Conservation (phyloP, 306 rosid species). For the Spatholobus suberectus region DNA sequence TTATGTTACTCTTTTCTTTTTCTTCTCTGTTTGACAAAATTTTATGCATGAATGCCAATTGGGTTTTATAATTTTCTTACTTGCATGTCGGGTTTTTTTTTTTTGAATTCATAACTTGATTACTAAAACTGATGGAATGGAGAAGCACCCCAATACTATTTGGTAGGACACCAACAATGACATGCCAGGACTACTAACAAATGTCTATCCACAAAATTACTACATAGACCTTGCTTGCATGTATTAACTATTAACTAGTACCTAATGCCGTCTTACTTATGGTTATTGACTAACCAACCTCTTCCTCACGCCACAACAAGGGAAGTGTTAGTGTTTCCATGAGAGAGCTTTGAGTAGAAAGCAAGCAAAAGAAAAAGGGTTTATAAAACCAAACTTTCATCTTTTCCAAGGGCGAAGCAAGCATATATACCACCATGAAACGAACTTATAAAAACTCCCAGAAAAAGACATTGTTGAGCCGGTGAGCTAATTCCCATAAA, state of each 20-base stretch:
- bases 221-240: too few species aligned
- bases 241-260: neutral
- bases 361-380: slow-evolving; percentile 74
- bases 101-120: too few species aligned
- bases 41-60: neutral
- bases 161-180: too few species aligned
- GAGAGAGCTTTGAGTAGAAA: slow-evolving; percentile 72
- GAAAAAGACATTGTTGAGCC: slow-evolving; percentile 41
- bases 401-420: slow-evolving; percentile 76
- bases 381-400: slow-evolving; percentile 50
- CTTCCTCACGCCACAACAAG: slow-evolving; percentile 50
- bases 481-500: slow-evolving; percentile 53
- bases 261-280: slow-evolving; percentile 9
- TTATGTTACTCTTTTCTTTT: neutral
- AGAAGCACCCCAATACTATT: too few species aligned
- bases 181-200: too few species aligned
- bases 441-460: slow-evolving; percentile 32
- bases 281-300: slow-evolving; percentile 38
- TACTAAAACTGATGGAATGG: too few species aligned
- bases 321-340: slow-evolving; percentile 38
- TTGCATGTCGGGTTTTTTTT: too few species aligned
- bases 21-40: neutral
- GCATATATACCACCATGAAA: slow-evolving; percentile 74
- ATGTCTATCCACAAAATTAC: too few species aligned
- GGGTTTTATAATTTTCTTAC: neutral